A percentile compares a stretch with the other conserved stretches of the same genome.
These are phyloP conservation scores for Rubus idaeus DNA, from an alignment of 306 rosid genomes.

Conservation along the genomic window DNA sequence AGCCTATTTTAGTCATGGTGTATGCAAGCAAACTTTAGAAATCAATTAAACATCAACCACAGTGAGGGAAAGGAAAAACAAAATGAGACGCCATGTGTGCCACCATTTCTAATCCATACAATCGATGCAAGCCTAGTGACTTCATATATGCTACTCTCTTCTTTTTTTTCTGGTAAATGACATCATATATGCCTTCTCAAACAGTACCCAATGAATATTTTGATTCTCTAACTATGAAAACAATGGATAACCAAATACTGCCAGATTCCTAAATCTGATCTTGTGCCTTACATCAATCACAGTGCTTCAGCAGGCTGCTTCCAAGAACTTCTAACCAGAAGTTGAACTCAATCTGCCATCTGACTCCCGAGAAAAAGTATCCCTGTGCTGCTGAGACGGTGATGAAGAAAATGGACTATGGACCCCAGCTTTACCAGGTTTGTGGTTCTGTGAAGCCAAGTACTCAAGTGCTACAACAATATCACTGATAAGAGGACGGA, in stretches of 20 bases:
- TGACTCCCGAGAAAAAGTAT: constrained; percentile 27
- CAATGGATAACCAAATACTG: neutral
- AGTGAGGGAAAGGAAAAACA: neutral
- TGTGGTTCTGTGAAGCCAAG: constrained; percentile 59
- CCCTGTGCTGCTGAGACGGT: constrained; percentile 30
- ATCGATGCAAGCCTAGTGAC: neutral
- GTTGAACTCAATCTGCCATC: constrained; percentile 40
- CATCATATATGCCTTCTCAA: neutral
- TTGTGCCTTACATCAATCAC: constrained; percentile 41
- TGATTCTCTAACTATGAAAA: neutral
- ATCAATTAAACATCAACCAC: neutral
- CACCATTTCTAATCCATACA: neutral
- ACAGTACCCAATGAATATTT: neutral
- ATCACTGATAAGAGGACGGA: constrained; percentile 83
- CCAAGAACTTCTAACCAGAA: constrained; percentile 31
- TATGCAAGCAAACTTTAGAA: neutral
- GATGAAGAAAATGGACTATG: constrained; percentile 27
- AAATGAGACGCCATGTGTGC: neutral
- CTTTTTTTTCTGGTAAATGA: neutral
- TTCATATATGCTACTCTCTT: neutral
- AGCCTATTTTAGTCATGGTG: neutral
- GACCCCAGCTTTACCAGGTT: constrained; percentile 12
- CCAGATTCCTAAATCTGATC: constrained; percentile 12
- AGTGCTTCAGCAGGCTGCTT: constrained; percentile 21
- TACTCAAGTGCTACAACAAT: constrained; percentile 93